These are phyloP conservation scores for Penicillium desertorum DNA, from an alignment of 495 filamentous ascomycete species.

Conservation along the genomic window DNA sequence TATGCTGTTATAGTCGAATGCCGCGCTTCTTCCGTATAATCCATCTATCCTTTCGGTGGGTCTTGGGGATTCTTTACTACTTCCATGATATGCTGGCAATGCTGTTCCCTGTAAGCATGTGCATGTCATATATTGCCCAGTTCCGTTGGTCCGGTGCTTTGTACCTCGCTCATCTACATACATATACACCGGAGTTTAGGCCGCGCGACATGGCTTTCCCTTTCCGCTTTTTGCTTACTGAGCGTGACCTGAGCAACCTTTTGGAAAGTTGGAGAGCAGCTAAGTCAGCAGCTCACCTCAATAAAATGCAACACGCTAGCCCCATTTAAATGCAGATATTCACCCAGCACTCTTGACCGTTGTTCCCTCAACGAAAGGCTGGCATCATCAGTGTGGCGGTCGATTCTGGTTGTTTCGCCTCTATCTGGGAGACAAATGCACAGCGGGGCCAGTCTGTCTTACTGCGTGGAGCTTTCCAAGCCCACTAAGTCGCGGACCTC, in stretches of 20 bases:
- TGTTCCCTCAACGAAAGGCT: no score
- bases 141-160: background rate
- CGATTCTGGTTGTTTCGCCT: no score
- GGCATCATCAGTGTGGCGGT: no score
- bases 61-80: background rate
- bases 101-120: background rate
- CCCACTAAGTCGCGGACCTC: no score
- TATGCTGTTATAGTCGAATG: background rate
- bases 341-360: no score
- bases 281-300: slow-evolving; percentile 17
- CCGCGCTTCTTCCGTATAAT: background rate
- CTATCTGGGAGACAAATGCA: no score
- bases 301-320: slow-evolving; percentile 12
- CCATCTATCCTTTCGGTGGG: background rate
- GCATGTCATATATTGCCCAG: background rate
- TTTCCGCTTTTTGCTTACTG: slow-evolving; percentile 34
- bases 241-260: no score
- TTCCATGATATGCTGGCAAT: background rate
- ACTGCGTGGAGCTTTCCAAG: no score
- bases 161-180: background rate
- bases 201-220: background rate
- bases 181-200: no score
- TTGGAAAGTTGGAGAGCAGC: no score
- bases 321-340: no score
- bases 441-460: no score